Percentiles rank a stretch among this genome's conserved stretches.
Conservation (phyloP, 2,329 filamentous ascomycete species). For the Talaromyces sp. region DNA sequence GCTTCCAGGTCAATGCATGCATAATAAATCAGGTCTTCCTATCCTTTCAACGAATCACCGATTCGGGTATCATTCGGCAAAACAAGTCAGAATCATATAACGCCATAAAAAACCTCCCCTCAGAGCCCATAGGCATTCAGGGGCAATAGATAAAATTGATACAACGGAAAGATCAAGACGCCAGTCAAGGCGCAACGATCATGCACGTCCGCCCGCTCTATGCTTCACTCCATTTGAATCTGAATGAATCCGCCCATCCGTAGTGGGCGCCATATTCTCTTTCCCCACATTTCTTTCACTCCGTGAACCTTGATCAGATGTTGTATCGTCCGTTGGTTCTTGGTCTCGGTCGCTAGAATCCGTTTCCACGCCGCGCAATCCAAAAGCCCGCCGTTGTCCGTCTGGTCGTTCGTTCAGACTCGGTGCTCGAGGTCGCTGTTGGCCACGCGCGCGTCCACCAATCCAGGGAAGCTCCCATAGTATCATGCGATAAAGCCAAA, state of each 20-base stretch:
- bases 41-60: not conserved
- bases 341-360: conserved; percentile 15
- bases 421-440: conserved; percentile 62
- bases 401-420: conserved; percentile 61
- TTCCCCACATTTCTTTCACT: conserved; percentile 3
- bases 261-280: conserved; percentile 14
- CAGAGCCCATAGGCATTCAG: not conserved
- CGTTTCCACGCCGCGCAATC: conserved; percentile 26
- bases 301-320: not conserved
- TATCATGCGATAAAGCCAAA: conserved; percentile 63
- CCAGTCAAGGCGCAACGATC: not conserved
- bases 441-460: conserved; percentile 50
- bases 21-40: not conserved
- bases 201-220: conserved; percentile 12
- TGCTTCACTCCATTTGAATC: conserved; percentile 16
- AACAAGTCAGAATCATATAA: conserved; percentile 8
- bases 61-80: conserved; percentile 1
- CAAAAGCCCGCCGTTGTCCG: conserved; percentile 43
- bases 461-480: conserved; percentile 59
- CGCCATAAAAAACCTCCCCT: conserved; percentile 2
- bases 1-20: not conserved
- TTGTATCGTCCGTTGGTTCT: not conserved
- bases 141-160: conserved; percentile 1
- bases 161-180: not conserved
- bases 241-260: conserved; percentile 3